Evolutionary conservation across 495 filamentous ascomycete species (phyloP).

Genomic region (Neurospora terricola): DNA sequence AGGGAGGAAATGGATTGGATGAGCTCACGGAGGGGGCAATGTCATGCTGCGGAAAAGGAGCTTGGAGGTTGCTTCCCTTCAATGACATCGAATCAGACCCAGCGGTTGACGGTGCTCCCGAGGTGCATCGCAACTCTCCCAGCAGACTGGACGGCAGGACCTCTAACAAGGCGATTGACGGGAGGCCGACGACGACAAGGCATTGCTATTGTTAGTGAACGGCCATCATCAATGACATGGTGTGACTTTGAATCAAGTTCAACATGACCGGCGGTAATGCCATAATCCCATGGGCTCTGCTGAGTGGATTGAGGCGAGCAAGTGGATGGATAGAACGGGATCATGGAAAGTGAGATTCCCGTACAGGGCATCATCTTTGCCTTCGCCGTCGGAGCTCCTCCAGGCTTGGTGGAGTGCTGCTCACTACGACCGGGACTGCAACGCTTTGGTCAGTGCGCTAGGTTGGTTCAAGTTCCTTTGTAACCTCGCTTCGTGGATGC

Average conservation of each 20-base stretch:
- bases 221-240: neutral
- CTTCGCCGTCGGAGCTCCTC: neutral
- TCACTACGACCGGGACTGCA: neutral
- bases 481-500: neutral
- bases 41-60: neutral
- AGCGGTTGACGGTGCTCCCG: neutral
- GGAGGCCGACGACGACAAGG: neutral
- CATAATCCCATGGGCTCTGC: neutral
- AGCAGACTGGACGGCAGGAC: neutral
- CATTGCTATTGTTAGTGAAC: neutral
- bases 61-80: neutral
- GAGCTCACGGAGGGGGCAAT: neutral
- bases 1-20: neutral
- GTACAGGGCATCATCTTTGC: neutral
- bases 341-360: neutral
- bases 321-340: neutral
- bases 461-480: neutral
- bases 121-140: neutral
- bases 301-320: neutral
- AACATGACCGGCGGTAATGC: neutral
- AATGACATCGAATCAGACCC: neutral
- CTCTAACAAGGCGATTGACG: neutral
- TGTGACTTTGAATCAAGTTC: neutral
- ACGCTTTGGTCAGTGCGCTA: neutral
- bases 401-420: neutral